Evolutionary conservation across 129 eudicot species (phyloP).

Genomic region (Apium graveolens): DNA sequence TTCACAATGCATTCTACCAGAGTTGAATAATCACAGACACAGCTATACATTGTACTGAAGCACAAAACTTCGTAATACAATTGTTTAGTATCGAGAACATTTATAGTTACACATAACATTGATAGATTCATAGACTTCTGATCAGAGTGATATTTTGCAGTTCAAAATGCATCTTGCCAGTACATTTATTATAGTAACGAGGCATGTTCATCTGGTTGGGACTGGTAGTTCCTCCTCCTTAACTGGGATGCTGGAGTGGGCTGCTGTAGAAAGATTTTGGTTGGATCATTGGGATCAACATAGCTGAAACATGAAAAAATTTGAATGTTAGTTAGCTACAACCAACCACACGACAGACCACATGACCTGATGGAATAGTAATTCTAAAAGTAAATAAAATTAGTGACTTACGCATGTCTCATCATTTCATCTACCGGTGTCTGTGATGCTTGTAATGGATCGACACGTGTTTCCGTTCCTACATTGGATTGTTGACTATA

Average conservation of each 20-base stretch:
- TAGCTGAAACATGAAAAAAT: conserved; percentile 44
- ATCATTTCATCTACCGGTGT: conserved; percentile 99
- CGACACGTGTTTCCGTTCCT: conserved; percentile 39
- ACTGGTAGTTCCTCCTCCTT: conserved; percentile 83
- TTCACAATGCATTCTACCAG: neutral
- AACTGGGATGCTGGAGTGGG: conserved; percentile 70
- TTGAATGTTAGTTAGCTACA: neutral
- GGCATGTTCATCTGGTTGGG: conserved; percentile 31
- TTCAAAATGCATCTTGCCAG: neutral
- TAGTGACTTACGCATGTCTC: conserved; percentile 80
- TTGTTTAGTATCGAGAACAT: neutral
- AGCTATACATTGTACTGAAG: neutral
- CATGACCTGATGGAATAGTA: neutral
- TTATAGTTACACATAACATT: neutral
- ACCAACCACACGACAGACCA: neutral
- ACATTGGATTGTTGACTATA: conserved; percentile 43
- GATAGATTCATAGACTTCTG: neutral
- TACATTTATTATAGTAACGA: neutral
- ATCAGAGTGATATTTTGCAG: neutral
- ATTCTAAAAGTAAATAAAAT: neutral
- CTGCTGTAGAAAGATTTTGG: conserved; percentile 89
- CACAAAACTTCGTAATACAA: neutral
- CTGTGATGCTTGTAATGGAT: conserved; percentile 86
- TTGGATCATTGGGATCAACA: conserved; percentile 94
- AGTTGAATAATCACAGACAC: neutral